Conservation (phyloP, 257 asterid genomes). For the Capsicum chinense region DNA sequence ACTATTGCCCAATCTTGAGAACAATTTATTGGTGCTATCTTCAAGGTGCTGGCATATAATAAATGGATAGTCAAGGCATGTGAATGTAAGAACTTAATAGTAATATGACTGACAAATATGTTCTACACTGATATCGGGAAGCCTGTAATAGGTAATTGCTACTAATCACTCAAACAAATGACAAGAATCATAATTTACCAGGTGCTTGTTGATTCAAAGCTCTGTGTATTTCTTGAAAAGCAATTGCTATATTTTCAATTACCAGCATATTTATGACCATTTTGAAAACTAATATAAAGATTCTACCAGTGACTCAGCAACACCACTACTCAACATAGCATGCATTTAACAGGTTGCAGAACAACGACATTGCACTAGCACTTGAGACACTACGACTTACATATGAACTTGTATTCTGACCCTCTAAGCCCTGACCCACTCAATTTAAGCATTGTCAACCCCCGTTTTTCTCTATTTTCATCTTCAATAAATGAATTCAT, state of each 20-base stretch:
- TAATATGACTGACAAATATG: background rate
- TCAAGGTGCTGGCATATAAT: background rate
- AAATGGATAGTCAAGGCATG: background rate
- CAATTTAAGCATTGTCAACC: too few species aligned
- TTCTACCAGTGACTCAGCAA: background rate
- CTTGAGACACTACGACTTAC: background rate
- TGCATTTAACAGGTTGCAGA: background rate
- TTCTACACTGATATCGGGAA: background rate
- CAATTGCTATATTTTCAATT: background rate
- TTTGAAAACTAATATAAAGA: background rate
- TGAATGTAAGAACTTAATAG: background rate
- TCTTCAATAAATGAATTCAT: too few species aligned
- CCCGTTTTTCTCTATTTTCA: too few species aligned
- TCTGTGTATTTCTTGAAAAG: background rate
- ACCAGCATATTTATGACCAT: background rate
- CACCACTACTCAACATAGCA: background rate
- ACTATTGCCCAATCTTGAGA: background rate
- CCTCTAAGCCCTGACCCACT: background rate
- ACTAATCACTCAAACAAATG: background rate
- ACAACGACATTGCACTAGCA: background rate
- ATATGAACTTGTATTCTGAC: background rate
- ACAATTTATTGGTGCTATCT: background rate
- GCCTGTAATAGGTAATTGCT: background rate
- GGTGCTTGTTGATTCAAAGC: background rate
- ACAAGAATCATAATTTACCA: background rate